Evolutionary conservation across 129 eudicot species (phyloP), one percentile per base, ranked within the genome.

Genomic region (Pittosporum tobira): DNA sequence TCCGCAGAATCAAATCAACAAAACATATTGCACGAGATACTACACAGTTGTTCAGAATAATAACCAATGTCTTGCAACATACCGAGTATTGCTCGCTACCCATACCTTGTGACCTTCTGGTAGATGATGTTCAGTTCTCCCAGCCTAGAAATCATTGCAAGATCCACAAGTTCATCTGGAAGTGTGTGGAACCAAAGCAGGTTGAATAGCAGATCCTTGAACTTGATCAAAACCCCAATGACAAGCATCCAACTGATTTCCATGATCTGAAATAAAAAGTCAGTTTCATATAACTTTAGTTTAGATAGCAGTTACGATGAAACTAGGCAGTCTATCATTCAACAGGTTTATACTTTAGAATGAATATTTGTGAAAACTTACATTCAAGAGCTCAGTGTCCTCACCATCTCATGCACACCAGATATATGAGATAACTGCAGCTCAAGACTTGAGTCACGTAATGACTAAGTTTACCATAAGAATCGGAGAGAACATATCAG

Each of bases 351-450:
- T n/a, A n/a, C n/a, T n/a, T n/a, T n/a, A n/a, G n/a, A n/a, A n/a
- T n/a, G n/a, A n/a, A n/a, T n/a, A 40, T 15, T 40, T 40, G 44
- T 38, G 48, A 23, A 1, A 36, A 38, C 59, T 56, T 76, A 73
- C 85, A 76, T 74, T 71, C 69, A 65, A 60, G 76, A 76, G 75
- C 76, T 57, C 69, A 43, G 60, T 37, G 59, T 34, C 52, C 34
- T 30, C 52, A 19, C 65, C 22, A 72, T 18, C 29, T 68, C 53
- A 10, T 44, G 46, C 65, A 76, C 53, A 79, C 46, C 21, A 54
- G 69, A 69, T 36, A 66, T 30, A 63, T 23, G 48, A 73, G 73
- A 72, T 66, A 76, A 68, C 68, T 72, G 77, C 57, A 72, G 76
- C 85, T 73, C 68, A 42, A 57, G 53, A 76, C 59, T 51, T 38